phyloP scores from a whole-genome alignment of 1,139 yeast species.

The Saccharomyces pastorianus region DNA sequence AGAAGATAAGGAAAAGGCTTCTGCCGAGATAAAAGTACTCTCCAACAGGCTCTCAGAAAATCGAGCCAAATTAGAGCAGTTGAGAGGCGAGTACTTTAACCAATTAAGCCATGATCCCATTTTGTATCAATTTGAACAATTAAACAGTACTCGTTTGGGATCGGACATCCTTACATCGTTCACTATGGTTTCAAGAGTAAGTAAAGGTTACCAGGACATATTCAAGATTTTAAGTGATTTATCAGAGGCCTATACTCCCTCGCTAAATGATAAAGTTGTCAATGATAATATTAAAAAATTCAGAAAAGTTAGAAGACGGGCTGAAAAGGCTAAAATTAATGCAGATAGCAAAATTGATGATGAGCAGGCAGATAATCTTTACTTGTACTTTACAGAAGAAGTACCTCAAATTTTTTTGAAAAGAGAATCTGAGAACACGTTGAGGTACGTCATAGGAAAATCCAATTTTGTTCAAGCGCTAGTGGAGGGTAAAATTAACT shows the following conservation, averaged over 20 bases:
- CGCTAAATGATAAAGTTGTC: constrained; percentile 34
- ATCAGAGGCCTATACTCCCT: constrained; percentile 26
- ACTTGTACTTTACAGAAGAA: constrained; percentile 21
- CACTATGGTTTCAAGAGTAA: constrained; percentile 15
- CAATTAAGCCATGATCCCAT: constrained; percentile 22
- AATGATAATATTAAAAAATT: constrained; percentile 23
- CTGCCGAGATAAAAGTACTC: constrained; percentile 5
- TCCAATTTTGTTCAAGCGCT: constrained; percentile 22
- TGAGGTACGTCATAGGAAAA: constrained; percentile 25
- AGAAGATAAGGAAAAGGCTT: constrained; percentile 1
- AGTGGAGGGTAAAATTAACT: constrained; percentile 18
- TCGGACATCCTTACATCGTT: constrained; percentile 16
- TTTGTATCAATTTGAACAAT: constrained; percentile 17
- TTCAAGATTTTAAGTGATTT: constrained; percentile 26
- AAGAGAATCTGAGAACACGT: constrained; percentile 18
- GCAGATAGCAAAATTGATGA: constrained; percentile 19
- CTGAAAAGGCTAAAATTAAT: constrained; percentile 12
- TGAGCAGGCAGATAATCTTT: constrained; percentile 23
- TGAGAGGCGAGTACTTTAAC: constrained; percentile 12
- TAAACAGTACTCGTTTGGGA: constrained; percentile 16
- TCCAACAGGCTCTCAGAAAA: constrained; percentile 12
- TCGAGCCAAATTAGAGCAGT: constrained; percentile 9
- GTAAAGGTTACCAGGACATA: constrained; percentile 22
- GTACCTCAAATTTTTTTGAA: constrained; percentile 26
- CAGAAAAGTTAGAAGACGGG: constrained; percentile 9